Evolutionary conservation across 805 yeast species (phyloP).

Genomic region (Starmera pachycereana): DNA sequence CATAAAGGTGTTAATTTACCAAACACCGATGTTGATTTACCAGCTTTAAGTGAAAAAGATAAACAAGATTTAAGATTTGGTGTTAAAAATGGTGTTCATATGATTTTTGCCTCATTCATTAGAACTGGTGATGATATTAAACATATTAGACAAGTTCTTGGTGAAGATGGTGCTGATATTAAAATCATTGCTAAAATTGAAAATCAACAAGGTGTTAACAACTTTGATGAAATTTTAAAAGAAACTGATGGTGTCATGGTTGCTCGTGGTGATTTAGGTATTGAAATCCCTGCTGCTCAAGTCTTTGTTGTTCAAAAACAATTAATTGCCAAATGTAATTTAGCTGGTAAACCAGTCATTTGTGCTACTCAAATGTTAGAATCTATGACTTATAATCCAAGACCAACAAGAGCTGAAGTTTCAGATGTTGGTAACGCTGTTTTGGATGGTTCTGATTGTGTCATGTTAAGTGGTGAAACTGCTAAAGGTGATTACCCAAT

Average conservation of each 20-base stretch:
- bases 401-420: constrained; percentile 99
- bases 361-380: constrained; percentile 99
- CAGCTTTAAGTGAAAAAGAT: constrained; percentile 96
- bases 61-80: constrained; percentile 87
- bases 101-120: constrained; percentile 97
- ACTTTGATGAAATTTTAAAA: constrained; percentile 89
- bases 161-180: constrained; percentile 93
- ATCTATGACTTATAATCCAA: constrained; percentile 98
- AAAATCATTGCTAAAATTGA: constrained; percentile 97
- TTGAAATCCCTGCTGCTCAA: constrained; percentile 98
- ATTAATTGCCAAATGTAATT: constrained; percentile 97
- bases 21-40: constrained; percentile 97
- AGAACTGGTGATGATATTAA: constrained; percentile 86
- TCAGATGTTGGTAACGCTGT: constrained; percentile 99
- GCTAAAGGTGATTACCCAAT: constrained; percentile 98
- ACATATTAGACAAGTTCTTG: constrained; percentile 88
- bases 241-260: constrained; percentile 99
- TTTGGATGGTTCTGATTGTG: constrained; percentile 99
- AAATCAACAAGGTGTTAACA: constrained; percentile 99
- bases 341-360: constrained; percentile 98
- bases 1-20: constrained; percentile 99
- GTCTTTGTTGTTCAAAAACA: constrained; percentile 98
- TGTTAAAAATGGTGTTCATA: constrained; percentile 95
- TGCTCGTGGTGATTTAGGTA: constrained; percentile 99
- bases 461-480: constrained; percentile 98